phyloP scores from a whole-genome alignment of 345 rosid genomes.

The Bruguiera gymnorhiza region DNA sequence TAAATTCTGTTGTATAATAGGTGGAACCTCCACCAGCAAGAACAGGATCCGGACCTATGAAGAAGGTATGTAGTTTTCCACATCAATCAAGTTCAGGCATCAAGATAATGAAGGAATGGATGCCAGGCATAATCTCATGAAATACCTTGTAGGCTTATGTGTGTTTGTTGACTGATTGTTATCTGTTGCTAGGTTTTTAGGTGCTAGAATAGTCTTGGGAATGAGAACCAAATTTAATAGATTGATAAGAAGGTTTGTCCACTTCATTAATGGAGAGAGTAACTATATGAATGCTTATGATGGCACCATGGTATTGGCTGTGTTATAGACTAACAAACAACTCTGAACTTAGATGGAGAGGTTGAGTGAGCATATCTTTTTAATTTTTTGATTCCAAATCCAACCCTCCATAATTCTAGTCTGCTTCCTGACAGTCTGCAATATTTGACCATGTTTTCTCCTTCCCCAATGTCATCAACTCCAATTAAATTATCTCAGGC shows the following conservation, averaged over 20 bases:
- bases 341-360: too few relatives aligned
- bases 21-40: slow-evolving; percentile 50
- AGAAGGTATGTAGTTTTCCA: slow-evolving; percentile 53
- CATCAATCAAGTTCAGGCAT: not conserved
- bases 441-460: too few relatives aligned
- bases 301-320: too few relatives aligned
- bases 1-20: slow-evolving; percentile 25
- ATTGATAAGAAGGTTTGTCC: not conserved
- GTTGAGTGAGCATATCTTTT: too few relatives aligned
- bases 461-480: too few relatives aligned
- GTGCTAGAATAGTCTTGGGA: not conserved
- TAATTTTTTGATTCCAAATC: too few relatives aligned
- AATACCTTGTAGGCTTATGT: not conserved
- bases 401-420: too few relatives aligned
- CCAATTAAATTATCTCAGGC: too few relatives aligned
- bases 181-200: not conserved
- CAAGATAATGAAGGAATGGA: not conserved
- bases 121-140: not conserved
- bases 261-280: not conserved
- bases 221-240: not conserved
- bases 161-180: not conserved
- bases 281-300: too few relatives aligned
- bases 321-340: too few relatives aligned
- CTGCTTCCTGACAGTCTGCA: too few relatives aligned
- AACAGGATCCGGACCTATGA: slow-evolving; percentile 69